phyloP scores from a whole-genome alignment of 129 eudicot species.

The Centaurea solstitialis region DNA sequence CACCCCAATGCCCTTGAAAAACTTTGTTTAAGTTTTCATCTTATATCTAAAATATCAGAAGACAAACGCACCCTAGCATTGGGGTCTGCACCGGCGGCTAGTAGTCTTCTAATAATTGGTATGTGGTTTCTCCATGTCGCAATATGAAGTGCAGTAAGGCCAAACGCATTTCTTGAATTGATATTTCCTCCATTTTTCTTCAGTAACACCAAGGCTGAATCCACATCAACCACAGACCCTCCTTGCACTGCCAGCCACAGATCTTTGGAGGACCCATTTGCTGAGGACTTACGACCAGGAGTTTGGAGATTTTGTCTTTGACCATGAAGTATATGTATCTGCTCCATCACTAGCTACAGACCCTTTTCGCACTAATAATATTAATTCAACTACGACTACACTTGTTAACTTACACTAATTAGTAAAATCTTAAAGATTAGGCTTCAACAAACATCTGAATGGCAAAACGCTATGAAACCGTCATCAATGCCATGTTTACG shows the following conservation, averaged over 20 bases:
- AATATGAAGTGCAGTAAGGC: conserved; percentile 90
- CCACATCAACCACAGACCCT: conserved; percentile 79
- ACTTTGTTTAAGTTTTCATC: conserved; percentile 2
- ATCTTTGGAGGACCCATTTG: conserved; percentile 62
- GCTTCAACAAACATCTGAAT: conserved; percentile 11
- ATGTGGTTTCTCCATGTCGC: conserved; percentile 96
- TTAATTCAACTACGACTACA: conserved; percentile 12
- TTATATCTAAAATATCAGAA: conserved; percentile 29
- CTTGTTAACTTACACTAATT: conserved; percentile 10
- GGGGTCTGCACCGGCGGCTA: conserved; percentile 99
- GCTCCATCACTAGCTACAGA: conserved; percentile 58
- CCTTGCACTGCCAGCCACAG: conserved; percentile 63
- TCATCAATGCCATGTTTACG: conserved; percentile 27
- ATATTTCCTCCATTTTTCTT: conserved; percentile 90
- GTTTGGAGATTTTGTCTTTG: conserved; percentile 64
- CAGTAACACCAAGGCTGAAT: conserved; percentile 59
- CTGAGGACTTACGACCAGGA: conserved; percentile 43
- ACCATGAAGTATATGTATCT: conserved; percentile 35
- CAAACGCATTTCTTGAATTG: conserved; percentile 78
- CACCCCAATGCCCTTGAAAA: background rate
- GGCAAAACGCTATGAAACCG: conserved; percentile 26
- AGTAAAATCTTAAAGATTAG: background rate
- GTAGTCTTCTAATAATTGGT: conserved; percentile 77
- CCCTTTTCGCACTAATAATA: conserved; percentile 22
- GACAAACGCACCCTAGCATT: conserved; percentile 81